Evolutionary conservation across 1,284 basidiomycete species (phyloP), one percentile per base, ranked within the genome.

Genomic region (Marasmius oreades): DNA sequence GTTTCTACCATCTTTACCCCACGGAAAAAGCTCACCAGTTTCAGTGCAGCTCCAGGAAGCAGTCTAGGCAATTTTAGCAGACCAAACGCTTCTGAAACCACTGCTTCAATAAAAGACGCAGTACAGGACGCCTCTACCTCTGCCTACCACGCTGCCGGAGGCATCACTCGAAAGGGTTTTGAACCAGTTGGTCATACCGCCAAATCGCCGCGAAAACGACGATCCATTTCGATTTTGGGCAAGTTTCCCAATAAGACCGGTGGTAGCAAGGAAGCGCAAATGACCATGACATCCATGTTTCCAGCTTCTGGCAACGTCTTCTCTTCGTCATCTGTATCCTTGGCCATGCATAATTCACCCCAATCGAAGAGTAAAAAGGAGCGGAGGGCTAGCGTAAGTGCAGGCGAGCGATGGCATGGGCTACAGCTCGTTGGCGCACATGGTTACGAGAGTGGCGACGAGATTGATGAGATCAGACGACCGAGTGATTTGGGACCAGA

Each of bases 1-100:
- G 52, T 58, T 16, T 58, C 56, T 1, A 53, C 52, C n/a, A 58
- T 58, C 39, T 58, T 58, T 22, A 51, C 56, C 14, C 56, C 56
- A 12, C 47, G 47, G n/a, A 58, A 55, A 36, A 58, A 51, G 34
- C 18, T 43, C 43, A 44, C 12, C 5, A 44, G 20, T 33, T 23
- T 23, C 23, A 22, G 11, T 12, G 22, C 14, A 33, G 18, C 28
- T 12, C 26, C 26, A 26, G 31, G 47, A 26, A 50, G 47, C 26
- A 31, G 52, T 33, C 42, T 33, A 10, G 51, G 51, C 20, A 24
- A 46, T 53, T 44, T 43, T 14, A 33, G 23, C 26, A 26, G 28
- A n/a, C 11, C 24, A 50, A 26, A 7, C 11, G 23, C 28, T 8
- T 4, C 14, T n/a, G 24, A 12, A 33, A 50, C 31, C n/a, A 14